phyloP scores from a whole-genome alignment of 2,329 filamentous ascomycete species.

The Gaeumannomyces sp. region DNA sequence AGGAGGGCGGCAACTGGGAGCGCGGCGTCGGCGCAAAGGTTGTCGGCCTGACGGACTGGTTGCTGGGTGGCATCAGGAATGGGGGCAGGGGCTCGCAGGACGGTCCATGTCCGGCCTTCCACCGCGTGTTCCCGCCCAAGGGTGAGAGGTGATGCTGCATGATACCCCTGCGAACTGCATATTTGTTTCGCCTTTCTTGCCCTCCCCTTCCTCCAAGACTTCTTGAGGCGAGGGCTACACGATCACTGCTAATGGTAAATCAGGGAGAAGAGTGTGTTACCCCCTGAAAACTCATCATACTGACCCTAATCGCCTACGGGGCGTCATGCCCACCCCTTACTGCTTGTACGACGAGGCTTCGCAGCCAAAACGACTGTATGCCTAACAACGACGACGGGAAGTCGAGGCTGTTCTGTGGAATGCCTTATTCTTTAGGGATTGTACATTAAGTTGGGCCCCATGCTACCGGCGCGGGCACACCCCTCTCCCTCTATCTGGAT shows the following conservation, averaged over 20 bases:
- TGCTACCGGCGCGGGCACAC: not conserved
- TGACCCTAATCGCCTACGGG: not conserved
- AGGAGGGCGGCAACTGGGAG: constrained; percentile 79
- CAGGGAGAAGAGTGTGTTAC: no score
- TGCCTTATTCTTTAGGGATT: not conserved
- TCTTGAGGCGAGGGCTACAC: no score
- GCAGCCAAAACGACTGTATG: not conserved
- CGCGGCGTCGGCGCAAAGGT: constrained; percentile 73
- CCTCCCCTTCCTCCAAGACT: not conserved
- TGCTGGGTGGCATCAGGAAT: constrained; percentile 69
- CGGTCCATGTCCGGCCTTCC: constrained; percentile 2
- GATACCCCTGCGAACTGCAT: not conserved
- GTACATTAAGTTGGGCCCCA: not conserved
- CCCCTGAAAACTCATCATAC: not conserved
- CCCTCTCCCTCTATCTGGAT: not conserved
- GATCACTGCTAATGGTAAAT: no score
- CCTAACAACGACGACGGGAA: not conserved
- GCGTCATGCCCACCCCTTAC: not conserved
- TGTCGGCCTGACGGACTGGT: constrained; percentile 89
- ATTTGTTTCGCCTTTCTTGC: not conserved
- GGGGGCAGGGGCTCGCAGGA: constrained; percentile 12
- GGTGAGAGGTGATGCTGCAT: not conserved
- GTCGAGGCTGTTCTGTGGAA: not conserved
- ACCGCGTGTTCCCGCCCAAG: not conserved
- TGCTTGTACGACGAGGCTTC: not conserved